Conservation (phyloP, 805 yeast species). For the Candida incommunis region DNA sequence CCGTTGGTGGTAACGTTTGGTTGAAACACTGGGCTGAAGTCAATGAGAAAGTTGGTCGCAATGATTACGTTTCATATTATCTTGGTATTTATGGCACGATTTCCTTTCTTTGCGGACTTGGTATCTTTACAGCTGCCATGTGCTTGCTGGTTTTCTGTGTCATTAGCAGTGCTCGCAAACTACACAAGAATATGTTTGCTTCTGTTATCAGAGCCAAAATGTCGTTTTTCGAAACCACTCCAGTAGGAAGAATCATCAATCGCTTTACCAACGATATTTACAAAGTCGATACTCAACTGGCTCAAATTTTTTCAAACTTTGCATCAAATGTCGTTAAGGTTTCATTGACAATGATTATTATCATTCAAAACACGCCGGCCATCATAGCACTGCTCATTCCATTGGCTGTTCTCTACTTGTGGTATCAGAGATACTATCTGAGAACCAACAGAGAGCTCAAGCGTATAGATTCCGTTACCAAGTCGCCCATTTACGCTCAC, state of each 20-base stretch:
- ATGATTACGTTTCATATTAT: slow-evolving; percentile 61
- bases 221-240: slow-evolving; percentile 91
- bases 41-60: slow-evolving; percentile 51
- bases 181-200: slow-evolving; percentile 60
- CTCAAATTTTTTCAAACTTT: slow-evolving; percentile 23
- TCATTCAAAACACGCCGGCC: slow-evolving; percentile 78
- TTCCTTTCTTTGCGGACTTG: slow-evolving; percentile 30
- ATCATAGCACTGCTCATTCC: slow-evolving; percentile 63
- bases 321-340: slow-evolving; percentile 23
- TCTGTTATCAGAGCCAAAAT: slow-evolving; percentile 77
- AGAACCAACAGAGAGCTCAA: slow-evolving; percentile 65
- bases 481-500: slow-evolving; percentile 69
- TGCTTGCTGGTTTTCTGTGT: slow-evolving; percentile 65
- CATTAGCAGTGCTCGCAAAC: slow-evolving; percentile 59
- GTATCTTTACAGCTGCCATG: slow-evolving; percentile 3
- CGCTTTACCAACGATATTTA: slow-evolving; percentile 84
- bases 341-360: slow-evolving; percentile 61
- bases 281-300: slow-evolving; percentile 64
- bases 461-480: slow-evolving; percentile 52
- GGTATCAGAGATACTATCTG: slow-evolving; percentile 59
- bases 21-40: slow-evolving; percentile 95
- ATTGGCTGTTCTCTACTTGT: slow-evolving; percentile 45
- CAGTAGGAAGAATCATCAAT: slow-evolving; percentile 82
- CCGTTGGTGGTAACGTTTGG: slow-evolving; percentile 76
- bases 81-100: slow-evolving; percentile 69